Conservation (phyloP, 805 yeast genomes). For the Ogataea parapolymorpha region DNA sequence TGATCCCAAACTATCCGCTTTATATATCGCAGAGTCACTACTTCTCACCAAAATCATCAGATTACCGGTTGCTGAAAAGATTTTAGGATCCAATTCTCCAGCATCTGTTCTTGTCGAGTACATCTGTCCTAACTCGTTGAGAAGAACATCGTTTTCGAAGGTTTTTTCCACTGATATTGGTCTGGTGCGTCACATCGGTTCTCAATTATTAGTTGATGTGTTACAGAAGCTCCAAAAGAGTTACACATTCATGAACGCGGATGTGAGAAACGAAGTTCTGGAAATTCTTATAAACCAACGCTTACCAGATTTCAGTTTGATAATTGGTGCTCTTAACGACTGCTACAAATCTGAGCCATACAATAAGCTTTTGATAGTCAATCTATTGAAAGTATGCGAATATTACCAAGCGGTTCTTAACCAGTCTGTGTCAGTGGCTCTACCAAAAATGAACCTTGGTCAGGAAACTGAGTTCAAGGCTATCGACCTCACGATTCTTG, state of each 20-base stretch:
- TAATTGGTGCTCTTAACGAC: conserved; percentile 44
- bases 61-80: conserved; percentile 48
- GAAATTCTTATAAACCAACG: conserved; percentile 22
- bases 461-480: conserved; percentile 38
- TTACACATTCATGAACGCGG: conserved; percentile 23
- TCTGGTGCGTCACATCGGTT: conserved; percentile 59
- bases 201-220: conserved; percentile 54
- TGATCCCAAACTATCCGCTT: conserved; percentile 76
- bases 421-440: conserved; percentile 15
- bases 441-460: conserved; percentile 25
- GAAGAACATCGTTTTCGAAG: conserved; percentile 54
- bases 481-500: conserved; percentile 55
- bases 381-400: conserved; percentile 41
- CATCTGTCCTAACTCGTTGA: conserved; percentile 62
- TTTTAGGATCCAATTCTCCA: conserved; percentile 9
- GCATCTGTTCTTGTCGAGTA: conserved; percentile 45
- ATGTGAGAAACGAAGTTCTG: conserved; percentile 19
- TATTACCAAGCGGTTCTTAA: conserved; percentile 22
- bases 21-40: conserved; percentile 76
- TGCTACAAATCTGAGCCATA: conserved; percentile 34
- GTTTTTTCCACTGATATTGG: conserved; percentile 49
- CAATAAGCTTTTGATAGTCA: conserved; percentile 45
- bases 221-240: conserved; percentile 52
- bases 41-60: conserved; percentile 58
- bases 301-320: conserved; percentile 50